A percentile compares a stretch with the other conserved stretches of the same genome.
Conservation (phyloP, 371 early-diverging fungal genomes). For the Rhizopus arrhizus region DNA sequence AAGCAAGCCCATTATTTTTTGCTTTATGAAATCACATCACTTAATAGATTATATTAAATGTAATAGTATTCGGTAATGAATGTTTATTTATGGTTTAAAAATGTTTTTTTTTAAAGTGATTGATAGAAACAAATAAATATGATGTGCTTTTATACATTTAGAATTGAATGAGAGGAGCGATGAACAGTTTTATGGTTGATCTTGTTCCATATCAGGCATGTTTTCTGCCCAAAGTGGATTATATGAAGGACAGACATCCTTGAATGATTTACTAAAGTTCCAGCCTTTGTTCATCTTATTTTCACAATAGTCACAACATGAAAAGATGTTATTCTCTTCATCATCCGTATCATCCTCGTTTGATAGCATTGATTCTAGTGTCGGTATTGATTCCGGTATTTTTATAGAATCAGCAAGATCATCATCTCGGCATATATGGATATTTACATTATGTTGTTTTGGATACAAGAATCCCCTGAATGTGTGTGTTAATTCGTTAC, state of each 20-base stretch:
- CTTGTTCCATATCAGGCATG: background rate
- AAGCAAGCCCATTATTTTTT: no score
- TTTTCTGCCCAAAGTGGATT: background rate
- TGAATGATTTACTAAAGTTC: background rate
- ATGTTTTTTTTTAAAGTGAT: no score
- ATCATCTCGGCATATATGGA: background rate
- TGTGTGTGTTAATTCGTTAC: background rate
- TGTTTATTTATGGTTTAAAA: no score
- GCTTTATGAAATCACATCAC: no score
- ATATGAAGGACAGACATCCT: background rate
- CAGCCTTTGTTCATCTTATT: background rate
- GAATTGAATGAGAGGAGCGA: no score
- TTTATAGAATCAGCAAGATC: background rate
- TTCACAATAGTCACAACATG: conserved; percentile 15
- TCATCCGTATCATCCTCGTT: background rate
- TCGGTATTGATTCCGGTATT: background rate
- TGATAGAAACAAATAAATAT: no score
- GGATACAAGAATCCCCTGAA: background rate
- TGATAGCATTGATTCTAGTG: background rate
- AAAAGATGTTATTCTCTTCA: background rate
- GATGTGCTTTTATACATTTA: no score
- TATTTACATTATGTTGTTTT: background rate
- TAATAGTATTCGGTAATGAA: no score
- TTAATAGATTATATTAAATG: no score
- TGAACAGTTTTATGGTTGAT: background rate